Evolutionary conservation across 306 rosid genomes (phyloP).

Genomic region (Oxytropis ochrocephala): DNA sequence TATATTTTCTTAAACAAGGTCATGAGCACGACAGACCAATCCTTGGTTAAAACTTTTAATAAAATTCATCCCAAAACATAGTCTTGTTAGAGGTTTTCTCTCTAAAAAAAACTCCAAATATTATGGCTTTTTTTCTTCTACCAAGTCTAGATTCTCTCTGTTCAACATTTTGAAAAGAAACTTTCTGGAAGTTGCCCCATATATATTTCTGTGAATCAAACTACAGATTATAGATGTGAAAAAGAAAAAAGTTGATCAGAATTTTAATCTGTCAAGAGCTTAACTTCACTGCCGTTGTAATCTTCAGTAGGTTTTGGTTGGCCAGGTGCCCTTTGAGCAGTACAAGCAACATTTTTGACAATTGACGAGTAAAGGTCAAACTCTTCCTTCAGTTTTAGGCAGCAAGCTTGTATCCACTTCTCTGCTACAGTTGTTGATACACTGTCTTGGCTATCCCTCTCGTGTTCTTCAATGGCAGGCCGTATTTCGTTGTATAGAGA

Average conservation of each 20-base stretch:
- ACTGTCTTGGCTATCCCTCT: constrained; percentile 86
- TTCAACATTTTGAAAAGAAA: background rate
- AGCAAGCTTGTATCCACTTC: constrained; percentile 90
- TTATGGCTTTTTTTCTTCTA: background rate
- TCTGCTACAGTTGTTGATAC: constrained; percentile 89
- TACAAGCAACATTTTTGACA: constrained; percentile 49
- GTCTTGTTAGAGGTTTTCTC: background rate
- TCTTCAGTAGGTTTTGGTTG: constrained; percentile 39
- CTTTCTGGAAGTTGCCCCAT: background rate
- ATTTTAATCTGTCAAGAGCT: constrained; percentile 42
- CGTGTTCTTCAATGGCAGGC: constrained; percentile 96
- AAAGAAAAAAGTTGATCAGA: background rate
- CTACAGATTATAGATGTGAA: background rate
- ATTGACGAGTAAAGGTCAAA: constrained; percentile 75
- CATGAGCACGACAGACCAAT: background rate
- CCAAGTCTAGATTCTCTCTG: background rate
- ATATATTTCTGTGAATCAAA: background rate
- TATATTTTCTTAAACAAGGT: background rate
- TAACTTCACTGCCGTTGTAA: constrained; percentile 38
- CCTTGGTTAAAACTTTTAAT: background rate
- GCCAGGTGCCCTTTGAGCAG: constrained; percentile 27
- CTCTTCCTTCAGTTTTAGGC: constrained; percentile 75
- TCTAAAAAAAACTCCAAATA: no score
- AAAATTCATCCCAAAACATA: background rate
- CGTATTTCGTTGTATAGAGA: constrained; percentile 78